These are phyloP conservation scores for Auriscalpium microsporum DNA, from an alignment of 768 basidiomycete species.

Conservation along the genomic window DNA sequence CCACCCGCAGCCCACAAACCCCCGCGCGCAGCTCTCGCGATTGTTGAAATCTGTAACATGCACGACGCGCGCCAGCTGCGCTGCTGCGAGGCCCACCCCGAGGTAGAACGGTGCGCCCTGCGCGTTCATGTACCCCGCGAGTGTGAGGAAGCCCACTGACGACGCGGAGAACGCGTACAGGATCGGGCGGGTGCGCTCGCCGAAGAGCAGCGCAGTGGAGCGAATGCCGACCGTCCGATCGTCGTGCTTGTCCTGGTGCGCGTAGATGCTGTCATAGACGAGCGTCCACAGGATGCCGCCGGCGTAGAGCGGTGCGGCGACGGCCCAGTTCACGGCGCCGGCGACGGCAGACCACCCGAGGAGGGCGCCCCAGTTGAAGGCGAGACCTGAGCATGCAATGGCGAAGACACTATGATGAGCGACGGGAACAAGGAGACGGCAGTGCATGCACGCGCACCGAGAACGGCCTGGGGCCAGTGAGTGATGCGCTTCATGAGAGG, in stretches of 20 bases:
- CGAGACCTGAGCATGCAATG: conserved; percentile 48
- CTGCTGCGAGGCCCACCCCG: conserved; percentile 62
- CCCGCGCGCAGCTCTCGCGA: conserved; percentile 79
- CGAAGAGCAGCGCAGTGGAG: conserved; percentile 91
- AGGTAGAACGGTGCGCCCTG: conserved; percentile 75
- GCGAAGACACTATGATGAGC: background rate
- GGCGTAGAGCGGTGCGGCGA: conserved; percentile 82
- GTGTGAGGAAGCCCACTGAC: conserved; percentile 64
- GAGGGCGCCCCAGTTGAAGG: conserved; percentile 96
- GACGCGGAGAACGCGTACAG: conserved; percentile 65
- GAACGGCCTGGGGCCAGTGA: conserved; percentile 92
- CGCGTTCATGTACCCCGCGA: conserved; percentile 72
- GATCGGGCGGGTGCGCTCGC: conserved; percentile 63
- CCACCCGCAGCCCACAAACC: conserved; percentile 84
- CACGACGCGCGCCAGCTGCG: conserved; percentile 74
- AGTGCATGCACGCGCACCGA: conserved; percentile 46
- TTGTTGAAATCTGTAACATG: conserved; percentile 66
- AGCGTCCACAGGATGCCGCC: conserved; percentile 91
- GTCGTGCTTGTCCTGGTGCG: conserved; percentile 96
- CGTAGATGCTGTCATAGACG: conserved; percentile 96
- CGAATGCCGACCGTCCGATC: conserved; percentile 83
- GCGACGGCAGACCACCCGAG: conserved; percentile 95
- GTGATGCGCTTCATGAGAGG: conserved; percentile 97
- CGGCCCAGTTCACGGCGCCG: conserved; percentile 68
- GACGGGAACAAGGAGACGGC: background rate